phyloP scores from a whole-genome alignment of 257 asterid genomes.

The Solanum habrochaites region DNA sequence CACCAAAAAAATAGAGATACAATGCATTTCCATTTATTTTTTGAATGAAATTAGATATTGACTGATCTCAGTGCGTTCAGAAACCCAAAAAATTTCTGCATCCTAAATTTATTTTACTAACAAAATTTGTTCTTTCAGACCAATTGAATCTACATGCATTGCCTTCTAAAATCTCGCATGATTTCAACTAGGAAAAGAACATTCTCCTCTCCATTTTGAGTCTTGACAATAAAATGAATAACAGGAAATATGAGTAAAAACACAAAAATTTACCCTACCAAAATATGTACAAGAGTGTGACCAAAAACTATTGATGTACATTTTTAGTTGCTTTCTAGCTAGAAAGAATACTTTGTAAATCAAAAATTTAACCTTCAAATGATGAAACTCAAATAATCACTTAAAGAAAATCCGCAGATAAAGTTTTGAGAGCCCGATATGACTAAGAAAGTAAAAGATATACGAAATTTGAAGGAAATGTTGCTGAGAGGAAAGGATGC shows the following conservation, averaged over 20 bases:
- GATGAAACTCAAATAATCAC: background rate
- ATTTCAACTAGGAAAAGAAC: background rate
- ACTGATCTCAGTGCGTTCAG: background rate
- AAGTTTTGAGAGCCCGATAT: background rate
- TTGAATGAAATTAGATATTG: background rate
- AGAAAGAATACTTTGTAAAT: background rate
- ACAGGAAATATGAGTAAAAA: background rate
- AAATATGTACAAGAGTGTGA: background rate
- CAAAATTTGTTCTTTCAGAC: background rate
- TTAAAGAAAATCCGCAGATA: background rate
- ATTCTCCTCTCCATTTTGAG: background rate
- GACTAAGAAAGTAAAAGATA: background rate
- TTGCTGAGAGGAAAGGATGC: background rate
- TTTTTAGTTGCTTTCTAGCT: background rate
- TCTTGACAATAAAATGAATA: background rate
- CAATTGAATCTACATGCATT: background rate
- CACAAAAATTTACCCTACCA: background rate
- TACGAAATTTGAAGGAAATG: background rate
- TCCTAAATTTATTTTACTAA: background rate
- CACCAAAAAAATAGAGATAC: background rate
- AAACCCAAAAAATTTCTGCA: background rate
- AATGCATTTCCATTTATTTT: background rate
- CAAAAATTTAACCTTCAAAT: background rate
- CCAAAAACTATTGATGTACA: background rate
- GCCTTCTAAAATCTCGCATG: background rate